phyloP scores from a whole-genome alignment of 352 stramenopile species.

The Blastocystis sp. region DNA sequence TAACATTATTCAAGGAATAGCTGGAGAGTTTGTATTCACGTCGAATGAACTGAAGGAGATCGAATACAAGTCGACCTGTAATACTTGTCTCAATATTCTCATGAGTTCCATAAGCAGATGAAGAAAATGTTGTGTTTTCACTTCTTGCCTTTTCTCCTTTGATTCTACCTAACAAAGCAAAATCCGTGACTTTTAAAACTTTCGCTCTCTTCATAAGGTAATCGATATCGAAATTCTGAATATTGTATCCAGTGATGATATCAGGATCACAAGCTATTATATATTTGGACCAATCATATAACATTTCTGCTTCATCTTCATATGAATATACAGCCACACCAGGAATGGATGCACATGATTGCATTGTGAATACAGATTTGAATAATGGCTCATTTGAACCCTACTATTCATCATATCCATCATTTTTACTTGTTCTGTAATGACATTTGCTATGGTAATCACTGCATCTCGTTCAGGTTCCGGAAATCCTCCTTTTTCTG shows the following conservation, averaged over 20 bases:
- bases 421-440: conserved; percentile 75
- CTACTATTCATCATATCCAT: conserved; percentile 67
- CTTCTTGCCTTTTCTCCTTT: conserved; percentile 80
- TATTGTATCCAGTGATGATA: conserved; percentile 98
- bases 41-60: conserved; percentile 98
- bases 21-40: conserved; percentile 95
- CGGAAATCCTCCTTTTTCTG: conserved; percentile 86
- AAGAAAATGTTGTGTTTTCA: conserved; percentile 94
- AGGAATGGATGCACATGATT: conserved; percentile 92
- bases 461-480: conserved; percentile 88
- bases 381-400: conserved; percentile 70
- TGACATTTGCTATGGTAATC: conserved; percentile 96
- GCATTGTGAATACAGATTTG: conserved; percentile 93
- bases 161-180: conserved; percentile 77
- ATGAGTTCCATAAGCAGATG: conserved; percentile 88
- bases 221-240: conserved; percentile 98
- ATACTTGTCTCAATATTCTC: conserved; percentile 96
- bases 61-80: conserved; percentile 92
- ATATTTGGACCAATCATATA: conserved; percentile 92
- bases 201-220: conserved; percentile 96
- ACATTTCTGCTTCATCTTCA: conserved; percentile 86
- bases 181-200: conserved; percentile 74
- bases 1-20: conserved; percentile 98
- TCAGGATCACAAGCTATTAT: conserved; percentile 88
- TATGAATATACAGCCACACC: conserved; percentile 83